Evolutionary conservation across 345 rosid species (phyloP).

Genomic region (Syzygium aromaticum): DNA sequence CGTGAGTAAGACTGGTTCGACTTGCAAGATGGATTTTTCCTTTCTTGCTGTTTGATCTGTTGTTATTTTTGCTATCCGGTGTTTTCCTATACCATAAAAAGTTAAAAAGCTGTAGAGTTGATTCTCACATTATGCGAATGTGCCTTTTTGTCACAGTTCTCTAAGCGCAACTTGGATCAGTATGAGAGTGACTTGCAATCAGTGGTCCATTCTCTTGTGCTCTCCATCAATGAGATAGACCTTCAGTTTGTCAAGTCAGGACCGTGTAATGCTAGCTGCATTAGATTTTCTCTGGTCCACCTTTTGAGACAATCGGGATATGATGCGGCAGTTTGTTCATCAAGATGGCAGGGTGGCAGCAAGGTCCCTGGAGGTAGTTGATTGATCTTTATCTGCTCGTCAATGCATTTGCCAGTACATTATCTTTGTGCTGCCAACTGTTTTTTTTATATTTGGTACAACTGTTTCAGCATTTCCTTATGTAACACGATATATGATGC

Average conservation of each 20-base stretch:
- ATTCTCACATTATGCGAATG: neutral
- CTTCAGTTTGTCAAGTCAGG: conserved; percentile 48
- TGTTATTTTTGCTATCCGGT: neutral
- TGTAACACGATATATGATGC: conserved; percentile 4
- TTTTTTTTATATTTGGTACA: neutral
- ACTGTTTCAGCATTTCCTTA: neutral
- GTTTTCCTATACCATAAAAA: neutral
- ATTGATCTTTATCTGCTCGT: neutral
- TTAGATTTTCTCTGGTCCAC: conserved; percentile 66
- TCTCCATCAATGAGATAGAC: conserved; percentile 50
- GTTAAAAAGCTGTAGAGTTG: neutral
- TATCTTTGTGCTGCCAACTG: neutral
- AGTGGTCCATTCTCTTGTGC: conserved; percentile 47
- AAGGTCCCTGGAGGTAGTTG: conserved; percentile 91
- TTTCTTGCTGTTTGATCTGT: neutral
- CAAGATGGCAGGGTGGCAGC: conserved; percentile 74
- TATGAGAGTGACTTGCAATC: conserved; percentile 56
- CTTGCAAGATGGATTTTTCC: neutral
- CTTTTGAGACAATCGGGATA: conserved; percentile 68
- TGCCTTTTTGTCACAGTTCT: conserved; percentile 32
- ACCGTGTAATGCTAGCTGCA: conserved; percentile 73
- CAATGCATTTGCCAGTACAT: neutral
- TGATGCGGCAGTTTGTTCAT: conserved; percentile 76
- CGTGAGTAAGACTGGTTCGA: neutral
- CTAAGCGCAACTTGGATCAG: conserved; percentile 41